These are phyloP conservation scores for Candida sp. DNA, from an alignment of 1,139 yeast species.

Conservation along the genomic window DNA sequence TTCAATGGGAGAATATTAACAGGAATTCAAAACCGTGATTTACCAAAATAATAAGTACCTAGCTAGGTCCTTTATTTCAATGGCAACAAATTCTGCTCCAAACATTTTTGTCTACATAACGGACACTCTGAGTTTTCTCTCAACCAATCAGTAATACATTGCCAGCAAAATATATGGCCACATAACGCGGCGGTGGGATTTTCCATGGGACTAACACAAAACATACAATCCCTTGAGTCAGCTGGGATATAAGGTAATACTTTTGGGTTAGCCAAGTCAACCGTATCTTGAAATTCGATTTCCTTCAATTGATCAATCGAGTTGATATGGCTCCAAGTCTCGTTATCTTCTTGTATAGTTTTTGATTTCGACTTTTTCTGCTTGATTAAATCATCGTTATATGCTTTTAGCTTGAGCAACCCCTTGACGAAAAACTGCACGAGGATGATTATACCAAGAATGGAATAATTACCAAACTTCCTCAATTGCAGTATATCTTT, in stretches of 20 bases:
- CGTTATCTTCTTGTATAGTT: constrained; percentile 7
- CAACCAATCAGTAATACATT: constrained; percentile 86
- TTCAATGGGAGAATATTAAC: no score
- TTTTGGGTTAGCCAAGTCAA: constrained; percentile 56
- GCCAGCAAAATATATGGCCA: constrained; percentile 95
- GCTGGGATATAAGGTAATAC: constrained; percentile 69
- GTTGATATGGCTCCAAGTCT: constrained; percentile 8
- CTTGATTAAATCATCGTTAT: constrained; percentile 15
- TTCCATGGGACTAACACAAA: constrained; percentile 77
- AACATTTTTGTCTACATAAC: constrained; percentile 73
- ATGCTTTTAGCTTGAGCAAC: constrained; percentile 30
- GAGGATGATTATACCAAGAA: constrained; percentile 70
- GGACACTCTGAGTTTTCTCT: constrained; percentile 91
- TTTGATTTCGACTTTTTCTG: constrained; percentile 9
- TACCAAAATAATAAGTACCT: no score
- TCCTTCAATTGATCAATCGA: constrained; percentile 18
- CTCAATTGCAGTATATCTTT: constrained; percentile 43
- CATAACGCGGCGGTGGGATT: constrained; percentile 87
- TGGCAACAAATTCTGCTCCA: constrained; percentile 73
- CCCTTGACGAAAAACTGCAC: constrained; percentile 54
- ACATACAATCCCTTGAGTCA: constrained; percentile 71
- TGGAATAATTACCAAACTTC: constrained; percentile 62
- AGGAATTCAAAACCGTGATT: no score
- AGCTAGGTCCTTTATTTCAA: constrained; percentile 33
- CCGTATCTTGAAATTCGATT: constrained; percentile 12